Evolutionary conservation across 495 filamentous ascomycete genomes (phyloP).

Genomic region (Extremus antarcticus): DNA sequence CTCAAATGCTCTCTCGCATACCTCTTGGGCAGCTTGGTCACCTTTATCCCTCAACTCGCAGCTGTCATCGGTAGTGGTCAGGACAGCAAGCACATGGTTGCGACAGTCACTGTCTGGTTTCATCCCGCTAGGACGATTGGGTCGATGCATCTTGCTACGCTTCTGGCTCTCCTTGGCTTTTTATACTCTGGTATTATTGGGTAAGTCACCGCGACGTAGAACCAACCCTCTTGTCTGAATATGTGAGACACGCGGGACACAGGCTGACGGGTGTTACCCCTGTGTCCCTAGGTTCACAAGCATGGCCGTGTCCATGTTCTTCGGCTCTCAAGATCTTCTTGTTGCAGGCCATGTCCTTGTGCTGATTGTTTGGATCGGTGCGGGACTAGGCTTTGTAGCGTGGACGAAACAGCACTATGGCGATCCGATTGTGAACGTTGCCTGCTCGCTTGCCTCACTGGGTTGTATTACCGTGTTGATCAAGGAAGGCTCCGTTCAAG

Average conservation of each 20-base stretch:
- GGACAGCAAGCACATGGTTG: slow-evolving; percentile 94
- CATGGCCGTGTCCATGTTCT: slow-evolving; percentile 74
- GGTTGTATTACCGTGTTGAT: slow-evolving; percentile 87
- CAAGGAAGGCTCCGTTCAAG: slow-evolving; percentile 80
- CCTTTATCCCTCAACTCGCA: slow-evolving; percentile 67
- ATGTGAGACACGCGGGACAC: too few species aligned
- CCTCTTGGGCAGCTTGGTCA: slow-evolving; percentile 75
- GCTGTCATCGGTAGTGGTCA: slow-evolving; percentile 59
- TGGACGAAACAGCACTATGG: slow-evolving; percentile 85
- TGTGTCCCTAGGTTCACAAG: too few species aligned
- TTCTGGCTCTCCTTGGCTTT: slow-evolving; percentile 75
- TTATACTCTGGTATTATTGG: slow-evolving; percentile 72
- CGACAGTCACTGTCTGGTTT: slow-evolving; percentile 89
- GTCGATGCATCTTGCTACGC: slow-evolving; percentile 78
- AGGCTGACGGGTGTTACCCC: too few species aligned
- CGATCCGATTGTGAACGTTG: slow-evolving; percentile 81
- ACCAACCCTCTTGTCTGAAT: too few species aligned
- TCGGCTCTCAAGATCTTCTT: slow-evolving; percentile 54
- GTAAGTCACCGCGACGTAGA: too few species aligned
- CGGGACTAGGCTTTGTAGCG: slow-evolving; percentile 66
- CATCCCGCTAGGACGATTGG: slow-evolving; percentile 86
- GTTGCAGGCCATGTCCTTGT: slow-evolving; percentile 70
- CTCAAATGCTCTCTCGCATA: slow-evolving; percentile 93
- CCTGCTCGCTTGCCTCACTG: slow-evolving; percentile 79
- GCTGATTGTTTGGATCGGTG: slow-evolving; percentile 77